Evolutionary conservation across 2,329 filamentous ascomycete genomes (phyloP).

Genomic region (Colletotrichum gloeosporioides): DNA sequence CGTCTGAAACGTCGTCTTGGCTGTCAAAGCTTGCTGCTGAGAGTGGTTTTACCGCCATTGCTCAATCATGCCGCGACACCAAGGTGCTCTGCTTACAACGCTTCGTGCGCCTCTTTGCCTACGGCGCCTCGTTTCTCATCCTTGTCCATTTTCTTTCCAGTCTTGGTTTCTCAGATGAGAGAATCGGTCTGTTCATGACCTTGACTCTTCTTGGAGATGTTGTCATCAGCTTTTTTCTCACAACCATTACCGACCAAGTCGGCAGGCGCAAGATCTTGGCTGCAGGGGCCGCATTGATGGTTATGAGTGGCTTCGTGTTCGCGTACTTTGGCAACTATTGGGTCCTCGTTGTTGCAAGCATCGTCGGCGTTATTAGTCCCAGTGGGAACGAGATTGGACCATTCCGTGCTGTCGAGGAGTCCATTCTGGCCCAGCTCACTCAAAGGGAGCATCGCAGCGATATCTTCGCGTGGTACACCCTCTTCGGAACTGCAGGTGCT

Average conservation of each 20-base stretch:
- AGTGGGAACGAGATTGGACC: conserved; percentile 70
- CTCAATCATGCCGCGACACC: conserved; percentile 49
- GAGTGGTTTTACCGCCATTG: conserved; percentile 49
- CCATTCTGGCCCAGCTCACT: conserved; percentile 62
- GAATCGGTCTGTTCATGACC: conserved; percentile 70
- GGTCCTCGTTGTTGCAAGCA: conserved; percentile 60
- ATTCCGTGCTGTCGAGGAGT: conserved; percentile 67
- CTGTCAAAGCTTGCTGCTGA: conserved; percentile 33
- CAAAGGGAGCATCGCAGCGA: conserved; percentile 51
- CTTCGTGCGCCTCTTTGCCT: conserved; percentile 68
- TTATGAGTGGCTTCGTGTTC: conserved; percentile 60
- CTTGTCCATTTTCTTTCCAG: conserved; percentile 60
- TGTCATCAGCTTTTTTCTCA: conserved; percentile 62
- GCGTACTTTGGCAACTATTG: conserved; percentile 59
- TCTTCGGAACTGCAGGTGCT: conserved; percentile 63
- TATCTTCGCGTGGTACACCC: conserved; percentile 67
- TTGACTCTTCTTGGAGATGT: conserved; percentile 66
- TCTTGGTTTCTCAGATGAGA: conserved; percentile 53
- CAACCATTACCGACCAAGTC: conserved; percentile 61
- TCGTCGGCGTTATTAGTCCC: conserved; percentile 66
- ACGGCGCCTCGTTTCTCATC: conserved; percentile 63
- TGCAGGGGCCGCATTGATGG: conserved; percentile 61
- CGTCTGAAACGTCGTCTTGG: background rate
- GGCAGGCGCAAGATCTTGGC: conserved; percentile 60
- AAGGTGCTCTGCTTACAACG: conserved; percentile 64